Evolutionary conservation across 441 rosid species (phyloP), one percentile per base, ranked within the genome.

Genomic region (Omphalea diandra): DNA sequence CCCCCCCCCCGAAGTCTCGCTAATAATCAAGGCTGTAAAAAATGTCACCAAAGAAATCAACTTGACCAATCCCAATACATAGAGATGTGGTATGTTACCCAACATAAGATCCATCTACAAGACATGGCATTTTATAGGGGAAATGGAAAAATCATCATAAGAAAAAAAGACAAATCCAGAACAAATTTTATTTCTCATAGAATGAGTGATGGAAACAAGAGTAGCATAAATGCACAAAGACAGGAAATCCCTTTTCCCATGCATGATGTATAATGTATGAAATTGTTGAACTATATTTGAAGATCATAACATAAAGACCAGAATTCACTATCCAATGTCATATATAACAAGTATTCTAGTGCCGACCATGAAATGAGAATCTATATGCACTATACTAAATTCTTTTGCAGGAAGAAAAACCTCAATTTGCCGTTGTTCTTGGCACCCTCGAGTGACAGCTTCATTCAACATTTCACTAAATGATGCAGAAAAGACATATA

Each of bases 341-440:
- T 33, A 20, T n/a, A 36, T 59, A 36, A 35, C 5, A 35, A 53
- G 20, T 66, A n/a, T 72, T 64, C 55, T 63, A 41, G 60, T 32
- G 26, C 38, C 27, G 36, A 49, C 32, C 8, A 58, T 15, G 52
- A 72, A 71, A 50, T 14, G 17, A 36, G 60, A 67, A 60, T 29
- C n/a, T 29, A 63, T 50, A 47, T 59, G 47, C 59, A 29, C 35
- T 29, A 15, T 43, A 44, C 40, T 50, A 75, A 46, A 27, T 59
- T 64, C 31, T 31, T 47, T 43, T 49, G 24, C 53, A 46, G 56
- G 60, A 63, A 71, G 53, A 69, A 60, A 75, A 71, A 86, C 99
- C 97, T 96, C 90, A 79, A 96, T 91, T 80, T 96, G 94, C 61
- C 99, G 90, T 62, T 96, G 98, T 82, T 96, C 97, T 84, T 87